Conservation (phyloP, 345 rosid species). For the Heritiera fomes region DNA sequence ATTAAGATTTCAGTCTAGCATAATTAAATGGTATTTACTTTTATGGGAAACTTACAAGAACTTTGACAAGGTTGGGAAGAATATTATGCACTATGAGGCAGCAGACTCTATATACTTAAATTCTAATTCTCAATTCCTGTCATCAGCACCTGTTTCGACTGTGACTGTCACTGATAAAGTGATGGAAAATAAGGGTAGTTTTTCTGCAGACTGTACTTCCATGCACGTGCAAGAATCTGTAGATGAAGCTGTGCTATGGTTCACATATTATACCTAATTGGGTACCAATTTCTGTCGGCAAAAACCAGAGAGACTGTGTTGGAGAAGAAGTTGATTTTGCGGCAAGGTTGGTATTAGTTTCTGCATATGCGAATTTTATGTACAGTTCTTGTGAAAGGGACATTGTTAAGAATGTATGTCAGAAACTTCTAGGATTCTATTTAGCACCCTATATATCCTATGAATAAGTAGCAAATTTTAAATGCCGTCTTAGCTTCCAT, state of each 20-base stretch:
- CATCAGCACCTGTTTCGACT: conserved; percentile 32
- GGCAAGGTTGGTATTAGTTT: conserved; percentile 61
- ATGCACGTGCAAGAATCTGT: conserved; percentile 40
- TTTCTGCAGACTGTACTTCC: conserved; percentile 39
- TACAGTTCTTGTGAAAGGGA: background rate
- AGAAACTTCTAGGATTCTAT: conserved; percentile 1
- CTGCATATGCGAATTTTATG: background rate
- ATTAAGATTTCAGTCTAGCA: conserved; percentile 65
- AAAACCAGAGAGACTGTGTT: conserved; percentile 36
- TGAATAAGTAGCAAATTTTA: background rate
- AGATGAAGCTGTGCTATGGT: conserved; percentile 46
- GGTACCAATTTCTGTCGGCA: conserved; percentile 57
- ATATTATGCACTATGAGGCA: conserved; percentile 29
- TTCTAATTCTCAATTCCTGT: conserved; percentile 44
- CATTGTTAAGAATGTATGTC: background rate
- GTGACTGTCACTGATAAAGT: conserved; percentile 30
- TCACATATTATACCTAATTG: conserved; percentile 77
- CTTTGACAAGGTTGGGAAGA: conserved; percentile 32
- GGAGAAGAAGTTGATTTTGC: conserved; percentile 59
- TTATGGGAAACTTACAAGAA: conserved; percentile 54
- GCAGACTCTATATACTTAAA: conserved; percentile 45
- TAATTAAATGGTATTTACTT: conserved; percentile 64
- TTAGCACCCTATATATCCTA: background rate
- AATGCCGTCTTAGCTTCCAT: background rate
- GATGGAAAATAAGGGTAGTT: conserved; percentile 25